Evolutionary conservation across 1,284 basidiomycete species (phyloP), one percentile per base, ranked within the genome.

Genomic region (Ceratobasidium papillatum): DNA sequence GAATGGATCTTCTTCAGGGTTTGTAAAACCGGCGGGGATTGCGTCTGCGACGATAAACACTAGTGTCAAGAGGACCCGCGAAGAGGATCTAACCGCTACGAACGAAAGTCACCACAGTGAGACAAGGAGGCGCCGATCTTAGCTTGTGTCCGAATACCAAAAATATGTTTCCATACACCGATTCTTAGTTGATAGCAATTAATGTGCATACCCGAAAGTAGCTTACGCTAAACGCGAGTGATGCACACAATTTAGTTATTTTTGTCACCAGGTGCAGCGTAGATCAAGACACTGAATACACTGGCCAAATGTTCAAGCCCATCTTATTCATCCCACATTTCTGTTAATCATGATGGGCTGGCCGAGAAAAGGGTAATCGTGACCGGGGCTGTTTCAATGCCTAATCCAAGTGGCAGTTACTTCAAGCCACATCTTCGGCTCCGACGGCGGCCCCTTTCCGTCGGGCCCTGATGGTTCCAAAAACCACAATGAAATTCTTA

Each of bases 1-100:
- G 12, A 34, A 34, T 59, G 36, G 36, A 47, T 30, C 66, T 3
- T 8, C 54, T 47, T 30, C 66, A 27, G 66, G 52, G 22, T 71
- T 71, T 38, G 34, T 71, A 17, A 71, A 59, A 59, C 66, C 66
- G 3, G 25, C 66, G 25, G 66, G 66, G 32, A 52, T 71, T 8
- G 52, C 41, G n/a, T 30, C 54, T 9, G 66, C 66, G 12, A n/a
- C 66, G 14, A 58, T n/a, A n/a, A n/a, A 38, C 14, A 34, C 52
- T 27, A 45, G 66, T 12, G 22, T 52, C 22, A 71, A 71, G 34
- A 41, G 66, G 52, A 59, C 38, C 7, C 36, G 54, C n/a, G 54
- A 71, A 14, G 66, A 71, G 12, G 41, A 58, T 17, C 32, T 30
- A 34, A 14, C 27, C 5, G 19, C 14, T 19, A 41, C 30, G 34